A percentile compares a stretch with the other conserved stretches of the same genome.
phyloP scores from a whole-genome alignment of 202 grass and related monocot species.

The Carex sylvatica region DNA sequence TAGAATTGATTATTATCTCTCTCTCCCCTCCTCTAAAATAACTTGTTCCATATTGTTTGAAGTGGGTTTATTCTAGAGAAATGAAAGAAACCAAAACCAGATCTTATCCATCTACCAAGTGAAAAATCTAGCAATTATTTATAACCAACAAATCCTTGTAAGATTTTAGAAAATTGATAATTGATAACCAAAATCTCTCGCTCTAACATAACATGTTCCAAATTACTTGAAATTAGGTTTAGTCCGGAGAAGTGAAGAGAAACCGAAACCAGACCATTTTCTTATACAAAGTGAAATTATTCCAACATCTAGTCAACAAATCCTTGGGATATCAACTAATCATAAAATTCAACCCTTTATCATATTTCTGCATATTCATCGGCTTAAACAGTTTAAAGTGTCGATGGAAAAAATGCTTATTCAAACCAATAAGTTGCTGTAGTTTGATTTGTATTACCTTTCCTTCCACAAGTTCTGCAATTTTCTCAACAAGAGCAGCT shows the following conservation, averaged over 20 bases:
- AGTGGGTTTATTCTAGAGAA: neutral
- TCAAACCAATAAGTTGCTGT: neutral
- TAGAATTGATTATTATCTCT: neutral
- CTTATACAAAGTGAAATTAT: neutral
- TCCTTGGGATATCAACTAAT: neutral
- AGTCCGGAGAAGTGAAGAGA: neutral
- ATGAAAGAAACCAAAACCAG: neutral
- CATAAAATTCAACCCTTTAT: neutral
- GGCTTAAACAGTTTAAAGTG: neutral
- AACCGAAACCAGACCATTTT: neutral
- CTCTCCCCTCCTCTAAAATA: neutral
- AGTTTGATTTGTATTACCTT: conserved; percentile 52
- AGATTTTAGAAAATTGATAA: neutral
- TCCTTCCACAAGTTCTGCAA: conserved; percentile 92
- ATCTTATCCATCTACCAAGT: neutral
- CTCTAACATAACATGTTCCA: neutral
- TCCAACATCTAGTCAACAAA: neutral
- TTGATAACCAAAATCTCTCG: neutral
- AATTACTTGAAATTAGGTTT: neutral
- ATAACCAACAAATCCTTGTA: neutral
- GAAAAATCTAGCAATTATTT: neutral
- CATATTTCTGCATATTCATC: neutral
- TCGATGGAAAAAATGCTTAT: neutral
- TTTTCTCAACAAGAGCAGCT: conserved; percentile 78
- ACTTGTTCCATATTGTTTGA: neutral